phyloP scores from a whole-genome alignment of 2,329 filamentous ascomycete species.

The Penicillium thymicola region DNA sequence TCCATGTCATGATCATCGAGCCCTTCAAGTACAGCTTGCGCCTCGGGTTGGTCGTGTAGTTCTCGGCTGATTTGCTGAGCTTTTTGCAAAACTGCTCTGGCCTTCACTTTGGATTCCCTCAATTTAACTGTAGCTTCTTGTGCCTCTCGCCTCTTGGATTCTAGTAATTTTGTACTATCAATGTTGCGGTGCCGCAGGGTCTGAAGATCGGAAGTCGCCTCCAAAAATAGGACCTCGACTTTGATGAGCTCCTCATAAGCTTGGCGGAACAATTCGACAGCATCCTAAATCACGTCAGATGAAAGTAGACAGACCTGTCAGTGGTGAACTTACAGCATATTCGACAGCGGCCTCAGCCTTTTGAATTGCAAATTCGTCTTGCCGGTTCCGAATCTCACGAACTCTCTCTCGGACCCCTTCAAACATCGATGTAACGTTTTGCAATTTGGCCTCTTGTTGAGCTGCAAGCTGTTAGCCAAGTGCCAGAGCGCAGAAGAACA shows the following conservation, averaged over 20 bases:
- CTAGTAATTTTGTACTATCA: slow-evolving; percentile 52
- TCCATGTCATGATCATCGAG: slow-evolving; percentile 56
- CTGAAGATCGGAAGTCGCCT: slow-evolving; percentile 76
- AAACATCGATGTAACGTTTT: slow-evolving; percentile 40
- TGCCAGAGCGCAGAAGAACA: neutral
- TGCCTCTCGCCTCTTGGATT: slow-evolving; percentile 42
- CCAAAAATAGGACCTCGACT: slow-evolving; percentile 67
- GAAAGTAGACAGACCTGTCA: neutral
- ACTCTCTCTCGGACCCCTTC: slow-evolving; percentile 48
- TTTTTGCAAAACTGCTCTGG: slow-evolving; percentile 17
- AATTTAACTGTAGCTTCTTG: slow-evolving; percentile 37
- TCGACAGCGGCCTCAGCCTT: slow-evolving; percentile 56
- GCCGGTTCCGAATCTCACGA: slow-evolving; percentile 50
- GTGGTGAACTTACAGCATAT: slow-evolving; percentile 49
- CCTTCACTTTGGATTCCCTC: slow-evolving; percentile 25
- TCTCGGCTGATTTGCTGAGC: slow-evolving; percentile 15
- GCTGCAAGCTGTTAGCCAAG: slow-evolving; percentile 34
- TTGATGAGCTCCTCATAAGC: slow-evolving; percentile 65
- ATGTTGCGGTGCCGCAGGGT: slow-evolving; percentile 65
- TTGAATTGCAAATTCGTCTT: slow-evolving; percentile 55
- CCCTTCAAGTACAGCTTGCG: slow-evolving; percentile 40
- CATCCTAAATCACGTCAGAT: slow-evolving; percentile 41
- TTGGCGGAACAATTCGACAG: slow-evolving; percentile 60
- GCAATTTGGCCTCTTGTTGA: slow-evolving; percentile 47
- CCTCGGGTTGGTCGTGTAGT: slow-evolving; percentile 21